Base-by-base conservation (phyloP, 495 filamentous ascomycete genomes). In the Pseudevernia furfuracea region DNA sequence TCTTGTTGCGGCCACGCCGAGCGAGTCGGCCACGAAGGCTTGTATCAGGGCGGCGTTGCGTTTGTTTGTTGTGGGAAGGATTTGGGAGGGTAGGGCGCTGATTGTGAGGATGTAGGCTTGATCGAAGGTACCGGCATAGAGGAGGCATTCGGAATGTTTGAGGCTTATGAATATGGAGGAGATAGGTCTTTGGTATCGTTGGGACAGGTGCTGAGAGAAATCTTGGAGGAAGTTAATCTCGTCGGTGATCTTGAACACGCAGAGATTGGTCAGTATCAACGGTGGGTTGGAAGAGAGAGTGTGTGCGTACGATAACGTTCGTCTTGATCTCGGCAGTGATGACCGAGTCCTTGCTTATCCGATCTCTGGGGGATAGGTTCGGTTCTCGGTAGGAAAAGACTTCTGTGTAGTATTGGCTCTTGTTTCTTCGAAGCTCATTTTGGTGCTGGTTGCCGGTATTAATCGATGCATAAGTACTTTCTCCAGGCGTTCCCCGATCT, bases 101-200 rank as follows among this genome's bases (percentile, higher is more conserved):
- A 97, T 84, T 60, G 89, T 90, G 67, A 96, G 75, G 53, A 87
- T 79, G 68, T 96, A 97, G 21, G 90, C 88, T 4, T 88, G 87
- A n/a, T 89, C 84, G 59, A 88, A 86, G 32, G 83, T 82, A 46
- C 84, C 88, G 7, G 84, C 90, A 65, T 92, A 87, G 46, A 89
- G 73, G 70, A 96, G 80, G 69, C 84, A 89, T n/a, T 81, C 79
- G n/a, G 88, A 84, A 63, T 92, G 88, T 34, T 87, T 80, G 19
- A 96, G 70, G 1, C 81, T 86, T 37, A 96, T 81, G 69, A 89
- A 79, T 52, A 96, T 87, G 17, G 81, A 86, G 2, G 84, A 81
- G 36, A 90, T 84, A 3, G 89, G 82, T 34, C 87, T 81, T 46
- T 87, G 84, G 71, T 89, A 96, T 32, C 90, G 82, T 36, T 81